Evolutionary conservation across 805 yeast species (phyloP), one percentile per base, ranked within the genome.

Genomic region (Pichia insulana): DNA sequence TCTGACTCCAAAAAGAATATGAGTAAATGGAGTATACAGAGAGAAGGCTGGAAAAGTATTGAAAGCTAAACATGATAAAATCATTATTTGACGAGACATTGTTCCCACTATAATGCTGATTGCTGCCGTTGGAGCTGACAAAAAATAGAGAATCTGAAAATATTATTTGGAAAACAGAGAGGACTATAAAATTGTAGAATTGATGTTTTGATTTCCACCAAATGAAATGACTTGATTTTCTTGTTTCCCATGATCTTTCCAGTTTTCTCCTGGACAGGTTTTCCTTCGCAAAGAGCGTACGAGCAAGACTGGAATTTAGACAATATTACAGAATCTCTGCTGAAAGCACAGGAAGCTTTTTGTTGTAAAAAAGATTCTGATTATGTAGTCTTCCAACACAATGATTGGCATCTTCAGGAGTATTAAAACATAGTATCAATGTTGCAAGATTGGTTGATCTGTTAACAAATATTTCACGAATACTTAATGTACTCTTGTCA

Each of bases 21-120:
- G 4, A 41, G 36, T 12, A 44, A 50, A n/a, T 44, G 46, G n/a
- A 35, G 35, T 30, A 27, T 19, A 15, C 43, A 50, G 3, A 5
- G 84, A 39, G 85, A 78, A 48, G 83, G 86, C 8, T 84, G 92
- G 92, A 68, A 83, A 49, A 64, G 73, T 25, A 66, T 78, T 65
- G 34, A n/a, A n/a, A n/a, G n/a, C n/a, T n/a, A n/a, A n/a, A n/a
- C n/a, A n/a, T n/a, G n/a, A n/a, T n/a, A n/a, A n/a, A n/a, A n/a
- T n/a, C n/a, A n/a, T n/a, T n/a, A n/a, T n/a, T n/a, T n/a, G n/a
- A n/a, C n/a, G n/a, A n/a, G n/a, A n/a, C n/a, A n/a, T n/a, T n/a
- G n/a, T n/a, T n/a, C n/a, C n/a, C n/a, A n/a, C n/a, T n/a, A n/a
- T n/a, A n/a, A n/a, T n/a, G n/a, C n/a, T n/a, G n/a, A n/a, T n/a